phyloP scores from a whole-genome alignment of 208 protist species.

The Trypanosoma cruzi region DNA sequence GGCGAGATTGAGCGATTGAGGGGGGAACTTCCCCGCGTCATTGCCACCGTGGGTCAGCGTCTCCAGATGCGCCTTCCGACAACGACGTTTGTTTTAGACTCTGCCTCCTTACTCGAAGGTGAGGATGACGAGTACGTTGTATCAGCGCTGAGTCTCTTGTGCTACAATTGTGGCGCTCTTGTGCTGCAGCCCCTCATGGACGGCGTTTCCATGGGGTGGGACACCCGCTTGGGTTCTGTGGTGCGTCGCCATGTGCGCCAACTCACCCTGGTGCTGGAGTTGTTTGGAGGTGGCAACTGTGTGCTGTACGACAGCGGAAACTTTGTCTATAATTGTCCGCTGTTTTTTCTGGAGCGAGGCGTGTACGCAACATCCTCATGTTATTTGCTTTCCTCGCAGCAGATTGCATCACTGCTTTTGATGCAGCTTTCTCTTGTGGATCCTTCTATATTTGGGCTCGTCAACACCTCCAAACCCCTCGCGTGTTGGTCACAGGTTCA shows the following conservation, averaged over 20 bases:
- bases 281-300: slow-evolving; percentile 45
- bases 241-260: slow-evolving; percentile 60
- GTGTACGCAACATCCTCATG: slow-evolving; percentile 41
- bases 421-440: slow-evolving; percentile 60
- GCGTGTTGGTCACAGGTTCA: slow-evolving; percentile 61
- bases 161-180: slow-evolving; percentile 51
- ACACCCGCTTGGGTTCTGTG: slow-evolving; percentile 61
- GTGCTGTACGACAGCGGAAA: slow-evolving; percentile 42
- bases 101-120: slow-evolving; percentile 20
- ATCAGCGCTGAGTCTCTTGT: slow-evolving; percentile 66
- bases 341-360: slow-evolving; percentile 54
- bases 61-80: slow-evolving; percentile 54
- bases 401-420: slow-evolving; percentile 68
- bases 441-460: slow-evolving; percentile 31
- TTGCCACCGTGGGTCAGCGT: slow-evolving; percentile 43
- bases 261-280: slow-evolving; percentile 56
- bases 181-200: slow-evolving; percentile 79
- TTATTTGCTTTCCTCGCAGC: slow-evolving; percentile 68
- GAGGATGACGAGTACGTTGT: slow-evolving; percentile 54
- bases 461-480: slow-evolving; percentile 45
- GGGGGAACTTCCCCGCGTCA: slow-evolving; percentile 42
- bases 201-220: slow-evolving; percentile 76
- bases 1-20: slow-evolving; percentile 49
- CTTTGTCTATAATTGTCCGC: slow-evolving; percentile 73
- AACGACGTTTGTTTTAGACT: slow-evolving; percentile 49